These are phyloP conservation scores for Pueraria montana DNA, from an alignment of 306 rosid genomes.

Conservation along the genomic window DNA sequence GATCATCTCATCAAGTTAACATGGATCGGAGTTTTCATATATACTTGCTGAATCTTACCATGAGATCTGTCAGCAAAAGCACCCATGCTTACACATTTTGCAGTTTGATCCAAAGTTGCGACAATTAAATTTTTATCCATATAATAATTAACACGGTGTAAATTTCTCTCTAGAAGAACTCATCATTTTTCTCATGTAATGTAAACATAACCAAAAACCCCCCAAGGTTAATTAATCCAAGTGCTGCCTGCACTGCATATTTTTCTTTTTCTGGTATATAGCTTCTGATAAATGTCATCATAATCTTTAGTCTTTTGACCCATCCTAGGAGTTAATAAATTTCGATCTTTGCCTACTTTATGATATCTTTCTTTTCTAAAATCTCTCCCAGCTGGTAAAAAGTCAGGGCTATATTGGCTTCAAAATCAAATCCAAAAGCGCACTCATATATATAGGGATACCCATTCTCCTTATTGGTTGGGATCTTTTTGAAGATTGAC, in stretches of 20 bases:
- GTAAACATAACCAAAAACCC: not conserved
- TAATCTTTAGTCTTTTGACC: not conserved
- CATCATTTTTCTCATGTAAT: not conserved
- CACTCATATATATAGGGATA: not conserved
- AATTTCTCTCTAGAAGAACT: not conserved
- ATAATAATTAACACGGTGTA: not conserved
- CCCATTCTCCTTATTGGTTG: not conserved
- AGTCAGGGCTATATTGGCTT: not conserved
- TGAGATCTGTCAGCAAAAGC: not conserved
- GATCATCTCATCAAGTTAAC: conserved; percentile 19
- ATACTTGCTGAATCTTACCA: conserved; percentile 4
- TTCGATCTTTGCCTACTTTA: not conserved
- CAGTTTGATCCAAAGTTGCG: not conserved
- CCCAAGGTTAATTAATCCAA: not conserved
- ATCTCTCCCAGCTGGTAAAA: not conserved
- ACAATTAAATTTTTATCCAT: conserved; percentile 1
- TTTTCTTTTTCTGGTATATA: not conserved
- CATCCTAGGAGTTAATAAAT: not conserved
- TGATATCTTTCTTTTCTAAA: conserved; percentile 2
- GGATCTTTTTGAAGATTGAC: not conserved
- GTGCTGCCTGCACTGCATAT: not conserved
- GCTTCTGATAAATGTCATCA: not conserved
- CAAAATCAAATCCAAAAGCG: not conserved
- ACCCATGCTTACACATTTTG: conserved; percentile 19
- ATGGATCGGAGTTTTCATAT: not conserved